Base-by-base conservation (phyloP, 495 filamentous ascomycete genomes). In the Cetradonia linearis region DNA sequence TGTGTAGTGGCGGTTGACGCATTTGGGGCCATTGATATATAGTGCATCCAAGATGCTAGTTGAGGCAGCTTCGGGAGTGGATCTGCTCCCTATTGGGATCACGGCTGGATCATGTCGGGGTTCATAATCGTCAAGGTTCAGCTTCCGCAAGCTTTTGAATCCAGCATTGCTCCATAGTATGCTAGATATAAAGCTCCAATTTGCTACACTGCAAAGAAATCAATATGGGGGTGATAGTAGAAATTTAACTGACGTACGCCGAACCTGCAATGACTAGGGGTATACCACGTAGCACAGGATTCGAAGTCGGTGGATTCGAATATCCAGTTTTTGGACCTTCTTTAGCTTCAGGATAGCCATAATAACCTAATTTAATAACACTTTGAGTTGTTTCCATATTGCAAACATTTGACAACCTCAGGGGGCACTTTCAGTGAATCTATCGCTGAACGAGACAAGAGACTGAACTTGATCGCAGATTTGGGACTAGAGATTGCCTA, bases 51-150 rank as follows among this genome's bases (percentile, higher is more conserved):
- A 16, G 23, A 59, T 38, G 23, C n/a, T 69, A 23, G 59, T 46
- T 20, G 69, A 66, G 0, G 66, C 62, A 9, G 66, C 62, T 65
- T 14, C 70, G 20, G 56, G 53, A 9, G 59, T 61, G 4, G 72
- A 64, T 34, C 68, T 60, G 37, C 63, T 55, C n/a, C 68, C 60
- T 53, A 86, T 68, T 7, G 88, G 89, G 46, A 87, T 86, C 27
- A 96, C 91, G 36, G 87, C 86, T n/a, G 92, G 91, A 66, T 93
- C 89, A 67, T 81, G 91, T 61, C 86, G 80, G 18, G 84, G 78
- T 16, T 77, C 67, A 65, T 85, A 84, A 25, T 76, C 62, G 8
- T 82, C 72, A 16, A 96, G 76, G 27, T 79, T 66, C 9, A 86
- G 74, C 36, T 81, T 67, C 55, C 80, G 82, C 33, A 90, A 76